Percentiles rank a stretch among this genome's conserved stretches.
Evolutionary conservation across 2,329 filamentous ascomycete genomes (phyloP).

Genomic region (Talaromyces sp.): DNA sequence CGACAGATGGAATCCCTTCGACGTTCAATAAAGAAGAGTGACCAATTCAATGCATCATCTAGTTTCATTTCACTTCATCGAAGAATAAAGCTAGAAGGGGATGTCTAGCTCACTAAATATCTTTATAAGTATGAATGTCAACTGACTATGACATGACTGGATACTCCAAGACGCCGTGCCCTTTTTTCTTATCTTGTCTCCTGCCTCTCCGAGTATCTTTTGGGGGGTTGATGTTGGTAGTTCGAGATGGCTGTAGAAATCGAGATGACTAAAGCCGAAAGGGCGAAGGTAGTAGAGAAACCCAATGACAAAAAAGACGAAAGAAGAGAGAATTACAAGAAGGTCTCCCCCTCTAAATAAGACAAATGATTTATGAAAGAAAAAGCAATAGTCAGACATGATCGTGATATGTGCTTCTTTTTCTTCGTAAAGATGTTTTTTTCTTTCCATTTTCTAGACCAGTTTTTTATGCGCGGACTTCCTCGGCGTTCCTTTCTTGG

Average conservation of each 20-base stretch:
- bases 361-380: slow-evolving; percentile 6
- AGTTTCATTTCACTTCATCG: neutral
- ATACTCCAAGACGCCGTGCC: slow-evolving; percentile 30
- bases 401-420: slow-evolving; percentile 17
- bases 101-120: slow-evolving; percentile 1
- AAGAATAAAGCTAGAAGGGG: neutral
- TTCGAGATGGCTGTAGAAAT: neutral
- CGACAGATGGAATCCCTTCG: too few species aligned
- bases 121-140: slow-evolving; percentile 9
- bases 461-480: slow-evolving; percentile 31
- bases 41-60: neutral
- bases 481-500: slow-evolving; percentile 35
- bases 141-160: slow-evolving; percentile 19
- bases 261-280: neutral
- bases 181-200: slow-evolving; percentile 17
- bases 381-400: slow-evolving; percentile 21
- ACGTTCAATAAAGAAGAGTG: too few species aligned
- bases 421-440: neutral
- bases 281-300: slow-evolving; percentile 15
- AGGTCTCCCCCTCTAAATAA: slow-evolving; percentile 6
- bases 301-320: slow-evolving; percentile 10
- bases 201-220: neutral
- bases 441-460: slow-evolving; percentile 16
- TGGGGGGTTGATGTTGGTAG: neutral
- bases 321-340: slow-evolving; percentile 20